phyloP scores from a whole-genome alignment of 2,329 filamentous ascomycete species.

The Fusarium odoratissimum region DNA sequence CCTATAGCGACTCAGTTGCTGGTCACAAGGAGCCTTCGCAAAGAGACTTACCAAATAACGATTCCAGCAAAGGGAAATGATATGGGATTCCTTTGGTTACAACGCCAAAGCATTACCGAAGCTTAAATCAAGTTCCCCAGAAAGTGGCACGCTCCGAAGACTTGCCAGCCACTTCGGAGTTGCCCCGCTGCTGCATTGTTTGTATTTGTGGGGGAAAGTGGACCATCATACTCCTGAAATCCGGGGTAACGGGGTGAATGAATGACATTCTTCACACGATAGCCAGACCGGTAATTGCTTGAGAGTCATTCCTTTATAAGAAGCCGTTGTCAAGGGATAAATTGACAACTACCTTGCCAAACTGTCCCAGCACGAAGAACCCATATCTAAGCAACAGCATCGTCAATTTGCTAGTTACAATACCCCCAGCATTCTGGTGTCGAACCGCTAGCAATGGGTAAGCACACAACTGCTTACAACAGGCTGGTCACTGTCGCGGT shows the following conservation, averaged over 20 bases:
- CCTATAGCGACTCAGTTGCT: accelerated
- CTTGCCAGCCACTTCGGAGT: neutral
- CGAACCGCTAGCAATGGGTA: neutral
- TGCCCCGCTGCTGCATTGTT: neutral
- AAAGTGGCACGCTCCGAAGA: neutral
- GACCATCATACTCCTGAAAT: neutral
- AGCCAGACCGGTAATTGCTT: neutral
- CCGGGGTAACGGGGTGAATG: neutral
- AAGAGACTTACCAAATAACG: accelerated
- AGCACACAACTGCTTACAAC: conserved; percentile 47
- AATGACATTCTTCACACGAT: neutral
- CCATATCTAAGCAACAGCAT: neutral
- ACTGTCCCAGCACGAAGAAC: neutral
- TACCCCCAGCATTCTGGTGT: neutral
- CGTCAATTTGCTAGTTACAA: neutral
- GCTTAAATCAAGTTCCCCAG: neutral
- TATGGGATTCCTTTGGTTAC: accelerated
- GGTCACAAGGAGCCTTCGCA: neutral
- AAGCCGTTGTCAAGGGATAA: neutral
- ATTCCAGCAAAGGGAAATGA: accelerated
- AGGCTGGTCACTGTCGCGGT: conserved; percentile 49
- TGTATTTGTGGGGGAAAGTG: neutral
- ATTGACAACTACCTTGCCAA: too few relatives aligned
- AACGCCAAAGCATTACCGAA: neutral
- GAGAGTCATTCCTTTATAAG: neutral